A percentile compares a stretch with the other conserved stretches of the same genome.
These are phyloP conservation scores for Pseudocercospora fuligena DNA, from an alignment of 2,329 filamentous ascomycete species.

Conservation along the genomic window DNA sequence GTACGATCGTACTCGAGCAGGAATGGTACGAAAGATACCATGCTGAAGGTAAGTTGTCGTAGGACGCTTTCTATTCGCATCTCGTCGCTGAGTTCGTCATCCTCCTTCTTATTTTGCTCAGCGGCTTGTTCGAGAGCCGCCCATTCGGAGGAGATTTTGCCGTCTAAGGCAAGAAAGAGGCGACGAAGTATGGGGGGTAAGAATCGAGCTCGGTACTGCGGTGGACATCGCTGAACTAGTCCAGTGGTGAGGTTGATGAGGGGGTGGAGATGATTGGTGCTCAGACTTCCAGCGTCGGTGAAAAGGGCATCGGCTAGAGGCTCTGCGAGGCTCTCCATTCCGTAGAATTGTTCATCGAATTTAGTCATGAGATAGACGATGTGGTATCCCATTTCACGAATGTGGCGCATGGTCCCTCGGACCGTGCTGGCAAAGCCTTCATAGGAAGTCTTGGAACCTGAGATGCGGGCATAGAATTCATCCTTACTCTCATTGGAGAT, in stretches of 20 bases:
- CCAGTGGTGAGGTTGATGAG: conserved; percentile 86
- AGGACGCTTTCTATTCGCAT: conserved; percentile 98
- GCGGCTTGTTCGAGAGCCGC: conserved; percentile 65
- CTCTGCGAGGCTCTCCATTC: conserved; percentile 79
- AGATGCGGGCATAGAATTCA: conserved; percentile 91
- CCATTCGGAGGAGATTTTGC: conserved; percentile 89
- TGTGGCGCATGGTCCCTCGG: conserved; percentile 82
- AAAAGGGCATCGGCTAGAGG: conserved; percentile 86
- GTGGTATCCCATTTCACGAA: conserved; percentile 91
- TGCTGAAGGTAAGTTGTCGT: conserved; percentile 87
- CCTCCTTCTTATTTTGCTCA: conserved; percentile 67
- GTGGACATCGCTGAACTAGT: conserved; percentile 89
- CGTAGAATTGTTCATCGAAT: conserved; percentile 86
- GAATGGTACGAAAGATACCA: conserved; percentile 88
- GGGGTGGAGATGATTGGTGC: conserved; percentile 92
- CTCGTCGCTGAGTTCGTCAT: conserved; percentile 81
- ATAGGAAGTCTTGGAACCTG: conserved; percentile 83
- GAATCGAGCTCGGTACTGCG: conserved; percentile 76
- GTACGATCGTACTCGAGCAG: conserved; percentile 72
- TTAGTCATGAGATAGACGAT: conserved; percentile 93
- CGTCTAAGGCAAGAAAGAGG: conserved; percentile 84
- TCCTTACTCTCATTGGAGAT: conserved; percentile 96
- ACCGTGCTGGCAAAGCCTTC: conserved; percentile 95
- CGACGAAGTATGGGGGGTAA: conserved; percentile 80
- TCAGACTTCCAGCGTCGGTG: conserved; percentile 78